phyloP scores from a whole-genome alignment of 495 filamentous ascomycete species.

The Cetradonia linearis region DNA sequence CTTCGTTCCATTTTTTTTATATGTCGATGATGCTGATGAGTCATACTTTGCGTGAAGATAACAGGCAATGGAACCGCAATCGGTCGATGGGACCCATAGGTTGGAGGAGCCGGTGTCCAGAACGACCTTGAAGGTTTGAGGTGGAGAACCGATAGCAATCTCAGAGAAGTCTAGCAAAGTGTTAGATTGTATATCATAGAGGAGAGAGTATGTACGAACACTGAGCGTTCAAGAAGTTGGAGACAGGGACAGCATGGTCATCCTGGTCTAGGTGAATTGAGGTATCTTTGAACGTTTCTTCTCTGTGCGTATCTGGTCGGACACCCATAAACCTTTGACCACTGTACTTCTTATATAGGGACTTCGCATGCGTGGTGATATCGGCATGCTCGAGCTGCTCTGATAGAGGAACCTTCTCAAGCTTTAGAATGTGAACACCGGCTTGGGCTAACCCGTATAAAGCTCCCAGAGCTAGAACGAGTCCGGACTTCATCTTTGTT shows the following conservation, averaged over 20 bases:
- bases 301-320: constrained; percentile 54
- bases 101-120: constrained; percentile 99
- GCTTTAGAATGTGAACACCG: constrained; percentile 84
- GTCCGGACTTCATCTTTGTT: constrained; percentile 65
- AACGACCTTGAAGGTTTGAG: constrained; percentile 95
- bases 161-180: constrained; percentile 77
- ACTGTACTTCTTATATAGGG: constrained; percentile 52
- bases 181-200: constrained; percentile 19
- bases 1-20: constrained; percentile 79
- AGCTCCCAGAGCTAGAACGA: constrained; percentile 63
- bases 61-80: constrained; percentile 95
- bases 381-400: constrained; percentile 78
- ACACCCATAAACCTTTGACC: constrained; percentile 85
- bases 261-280: constrained; percentile 49
- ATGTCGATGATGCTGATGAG: constrained; percentile 78
- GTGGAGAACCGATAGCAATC: constrained; percentile 82
- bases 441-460: constrained; percentile 76
- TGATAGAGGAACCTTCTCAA: constrained; percentile 87
- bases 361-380: constrained; percentile 68
- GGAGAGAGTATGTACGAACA: constrained; percentile 48
- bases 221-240: constrained; percentile 98
- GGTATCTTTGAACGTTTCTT: constrained; percentile 70
- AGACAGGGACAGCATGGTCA: constrained; percentile 76
- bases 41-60: constrained; percentile 97
- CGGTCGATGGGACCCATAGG: constrained; percentile 88